Percentiles rank a stretch among this genome's conserved stretches.
phyloP scores from a whole-genome alignment of 306 rosid genomes.

The Vigna angularis region DNA sequence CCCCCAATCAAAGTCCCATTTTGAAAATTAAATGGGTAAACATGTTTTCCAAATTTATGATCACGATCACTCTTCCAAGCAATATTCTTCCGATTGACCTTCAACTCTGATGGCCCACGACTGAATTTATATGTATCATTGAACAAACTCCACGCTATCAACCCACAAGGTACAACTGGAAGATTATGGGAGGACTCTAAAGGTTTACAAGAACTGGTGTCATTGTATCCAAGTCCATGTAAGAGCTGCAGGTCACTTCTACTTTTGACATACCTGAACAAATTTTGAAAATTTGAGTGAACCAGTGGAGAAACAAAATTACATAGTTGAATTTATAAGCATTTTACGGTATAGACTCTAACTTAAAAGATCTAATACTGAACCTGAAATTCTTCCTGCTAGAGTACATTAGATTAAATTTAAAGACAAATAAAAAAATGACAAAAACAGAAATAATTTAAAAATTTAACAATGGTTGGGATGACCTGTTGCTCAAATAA shows the following conservation, averaged over 20 bases:
- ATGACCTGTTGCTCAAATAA: slow-evolving; percentile 32
- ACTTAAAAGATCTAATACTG: background rate
- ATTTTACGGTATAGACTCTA: slow-evolving; percentile 6
- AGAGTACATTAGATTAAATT: slow-evolving; percentile 4
- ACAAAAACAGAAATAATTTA: slow-evolving; percentile 27
- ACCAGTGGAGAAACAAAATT: slow-evolving; percentile 34
- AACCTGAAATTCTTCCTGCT: slow-evolving; percentile 20
- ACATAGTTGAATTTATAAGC: slow-evolving; percentile 23
- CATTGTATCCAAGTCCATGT: slow-evolving; percentile 72
- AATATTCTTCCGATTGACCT: slow-evolving; percentile 81
- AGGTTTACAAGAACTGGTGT: slow-evolving; percentile 78
- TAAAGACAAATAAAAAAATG: slow-evolving; percentile 20
- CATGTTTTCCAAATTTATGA: slow-evolving; percentile 86
- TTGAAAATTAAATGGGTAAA: slow-evolving; percentile 94
- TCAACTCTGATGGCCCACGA: slow-evolving; percentile 73
- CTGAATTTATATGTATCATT: slow-evolving; percentile 76
- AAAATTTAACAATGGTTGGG: slow-evolving; percentile 15
- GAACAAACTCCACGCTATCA: slow-evolving; percentile 97
- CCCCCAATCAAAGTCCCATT: slow-evolving; percentile 91
- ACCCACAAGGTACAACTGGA: slow-evolving; percentile 91
- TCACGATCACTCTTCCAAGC: slow-evolving; percentile 97
- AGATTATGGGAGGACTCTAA: slow-evolving; percentile 61
- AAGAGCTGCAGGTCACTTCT: slow-evolving; percentile 85
- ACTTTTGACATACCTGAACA: slow-evolving; percentile 89
- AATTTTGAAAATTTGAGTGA: slow-evolving; percentile 40